Percentiles rank a stretch among this genome's conserved stretches.
Conservation (phyloP, 2,329 filamentous ascomycete genomes). For the Pseudovirgaria hyperparasitica region DNA sequence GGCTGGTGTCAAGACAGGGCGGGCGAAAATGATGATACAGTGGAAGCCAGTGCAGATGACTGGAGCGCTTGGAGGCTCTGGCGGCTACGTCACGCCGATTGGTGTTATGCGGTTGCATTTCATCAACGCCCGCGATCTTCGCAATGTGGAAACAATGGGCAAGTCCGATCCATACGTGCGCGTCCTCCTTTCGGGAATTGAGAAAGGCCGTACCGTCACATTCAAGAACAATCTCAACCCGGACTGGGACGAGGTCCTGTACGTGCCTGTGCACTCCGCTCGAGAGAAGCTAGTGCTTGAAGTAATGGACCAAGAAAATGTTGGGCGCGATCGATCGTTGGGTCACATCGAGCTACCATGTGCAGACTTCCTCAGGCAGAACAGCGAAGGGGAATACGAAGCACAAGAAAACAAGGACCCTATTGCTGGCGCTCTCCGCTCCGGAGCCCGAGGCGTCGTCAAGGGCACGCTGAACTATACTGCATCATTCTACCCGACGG, state of each 20-base stretch:
- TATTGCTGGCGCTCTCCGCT: conserved; percentile 54
- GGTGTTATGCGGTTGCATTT: conserved; percentile 94
- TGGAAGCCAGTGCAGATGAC: conserved; percentile 92
- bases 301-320: conserved; percentile 91
- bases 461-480: conserved; percentile 79
- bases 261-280: conserved; percentile 75
- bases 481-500: conserved; percentile 76
- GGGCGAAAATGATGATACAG: conserved; percentile 79
- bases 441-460: conserved; percentile 57
- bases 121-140: conserved; percentile 65
- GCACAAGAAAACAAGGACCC: conserved; percentile 63
- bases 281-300: conserved; percentile 80
- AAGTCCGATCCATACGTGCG: conserved; percentile 94
- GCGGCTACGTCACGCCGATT: conserved; percentile 84
- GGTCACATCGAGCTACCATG: conserved; percentile 68
- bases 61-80: conserved; percentile 62
- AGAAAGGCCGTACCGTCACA: conserved; percentile 85
- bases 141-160: conserved; percentile 88
- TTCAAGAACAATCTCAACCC: conserved; percentile 94
- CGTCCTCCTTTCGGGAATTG: conserved; percentile 76
- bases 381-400: conserved; percentile 67
- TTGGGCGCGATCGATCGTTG: conserved; percentile 81
- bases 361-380: conserved; percentile 66
- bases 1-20: conserved; percentile 65
- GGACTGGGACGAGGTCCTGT: conserved; percentile 90